A percentile compares a stretch with the other conserved stretches of the same genome.
Evolutionary conservation across 2,329 filamentous ascomycete species (phyloP).

Genomic region (Pestalotiopsis sp.): DNA sequence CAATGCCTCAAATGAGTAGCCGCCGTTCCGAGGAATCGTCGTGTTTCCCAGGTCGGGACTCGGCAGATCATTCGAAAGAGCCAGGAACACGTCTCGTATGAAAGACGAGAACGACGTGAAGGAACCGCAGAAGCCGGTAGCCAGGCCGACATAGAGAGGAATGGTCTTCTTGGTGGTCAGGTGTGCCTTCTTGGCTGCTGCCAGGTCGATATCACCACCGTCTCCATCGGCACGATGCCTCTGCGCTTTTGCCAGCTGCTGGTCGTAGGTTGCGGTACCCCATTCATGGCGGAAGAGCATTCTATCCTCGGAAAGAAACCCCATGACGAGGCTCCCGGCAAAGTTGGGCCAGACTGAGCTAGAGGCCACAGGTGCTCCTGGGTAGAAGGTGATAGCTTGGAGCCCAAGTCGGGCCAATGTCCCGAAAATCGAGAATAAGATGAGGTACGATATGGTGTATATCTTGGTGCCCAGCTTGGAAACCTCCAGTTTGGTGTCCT

Average conservation of each 20-base stretch:
- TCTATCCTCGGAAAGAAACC: slow-evolving; percentile 80
- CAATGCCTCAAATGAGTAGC: slow-evolving; percentile 82
- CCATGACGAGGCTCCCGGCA: slow-evolving; percentile 78
- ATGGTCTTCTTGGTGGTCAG: slow-evolving; percentile 78
- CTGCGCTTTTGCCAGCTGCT: slow-evolving; percentile 34
- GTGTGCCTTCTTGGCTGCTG: slow-evolving; percentile 58
- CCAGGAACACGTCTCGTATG: slow-evolving; percentile 78
- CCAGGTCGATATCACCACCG: slow-evolving; percentile 37
- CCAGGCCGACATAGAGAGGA: slow-evolving; percentile 83
- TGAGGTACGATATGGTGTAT: slow-evolving; percentile 79
- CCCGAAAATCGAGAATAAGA: slow-evolving; percentile 84
- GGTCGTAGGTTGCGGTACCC: slow-evolving; percentile 48
- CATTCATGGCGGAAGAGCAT: slow-evolving; percentile 73
- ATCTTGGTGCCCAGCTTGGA: slow-evolving; percentile 59
- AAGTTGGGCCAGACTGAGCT: slow-evolving; percentile 88
- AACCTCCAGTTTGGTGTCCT: slow-evolving; percentile 25
- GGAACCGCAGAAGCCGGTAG: slow-evolving; percentile 86
- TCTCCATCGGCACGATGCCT: slow-evolving; percentile 40
- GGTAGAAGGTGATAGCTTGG: slow-evolving; percentile 78
- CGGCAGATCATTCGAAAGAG: slow-evolving; percentile 73
- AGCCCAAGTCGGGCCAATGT: slow-evolving; percentile 83
- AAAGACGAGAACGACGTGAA: slow-evolving; percentile 91
- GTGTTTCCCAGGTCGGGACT: slow-evolving; percentile 45
- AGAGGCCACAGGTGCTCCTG: slow-evolving; percentile 74
- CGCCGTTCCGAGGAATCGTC: slow-evolving; percentile 61